phyloP scores from a whole-genome alignment of 108 stramenopile genomes.

The Bacterosira constricta region DNA sequence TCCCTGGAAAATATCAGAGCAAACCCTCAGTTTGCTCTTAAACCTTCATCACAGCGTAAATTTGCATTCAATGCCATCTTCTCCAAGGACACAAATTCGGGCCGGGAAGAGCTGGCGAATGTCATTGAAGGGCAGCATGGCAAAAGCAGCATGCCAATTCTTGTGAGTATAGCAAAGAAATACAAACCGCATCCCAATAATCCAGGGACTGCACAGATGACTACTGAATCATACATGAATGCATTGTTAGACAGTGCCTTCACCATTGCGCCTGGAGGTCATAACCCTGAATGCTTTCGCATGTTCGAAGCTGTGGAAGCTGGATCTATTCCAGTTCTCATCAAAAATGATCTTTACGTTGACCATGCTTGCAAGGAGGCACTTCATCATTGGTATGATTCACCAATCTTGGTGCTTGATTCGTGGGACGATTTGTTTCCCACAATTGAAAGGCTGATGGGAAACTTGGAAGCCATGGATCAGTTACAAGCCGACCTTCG shows the following conservation, averaged over 20 bases:
- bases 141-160: not conserved
- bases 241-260: constrained; percentile 41
- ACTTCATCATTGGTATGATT: constrained; percentile 17
- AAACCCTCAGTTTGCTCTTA: not conserved
- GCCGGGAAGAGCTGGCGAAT: constrained; percentile 11
- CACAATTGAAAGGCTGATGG: constrained; percentile 10
- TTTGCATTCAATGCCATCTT: constrained; percentile 40
- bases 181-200: not conserved
- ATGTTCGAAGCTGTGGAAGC: constrained; percentile 50
- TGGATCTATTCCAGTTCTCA: constrained; percentile 49
- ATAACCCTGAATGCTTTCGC: constrained; percentile 60
- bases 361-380: constrained; percentile 34
- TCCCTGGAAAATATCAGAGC: constrained; percentile 4
- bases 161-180: constrained; percentile 4
- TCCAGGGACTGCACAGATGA: constrained; percentile 6
- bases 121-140: not conserved
- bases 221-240: constrained; percentile 29
- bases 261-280: constrained; percentile 50
- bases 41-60: constrained; percentile 16
- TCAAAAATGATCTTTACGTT: not conserved
- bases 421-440: constrained; percentile 37
- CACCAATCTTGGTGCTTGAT: constrained; percentile 44
- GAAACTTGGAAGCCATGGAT: constrained; percentile 43
- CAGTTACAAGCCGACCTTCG: constrained; percentile 29
- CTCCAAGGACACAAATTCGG: constrained; percentile 17